These are phyloP conservation scores for Postia placenta DNA, from an alignment of 768 basidiomycete species.

Conservation along the genomic window DNA sequence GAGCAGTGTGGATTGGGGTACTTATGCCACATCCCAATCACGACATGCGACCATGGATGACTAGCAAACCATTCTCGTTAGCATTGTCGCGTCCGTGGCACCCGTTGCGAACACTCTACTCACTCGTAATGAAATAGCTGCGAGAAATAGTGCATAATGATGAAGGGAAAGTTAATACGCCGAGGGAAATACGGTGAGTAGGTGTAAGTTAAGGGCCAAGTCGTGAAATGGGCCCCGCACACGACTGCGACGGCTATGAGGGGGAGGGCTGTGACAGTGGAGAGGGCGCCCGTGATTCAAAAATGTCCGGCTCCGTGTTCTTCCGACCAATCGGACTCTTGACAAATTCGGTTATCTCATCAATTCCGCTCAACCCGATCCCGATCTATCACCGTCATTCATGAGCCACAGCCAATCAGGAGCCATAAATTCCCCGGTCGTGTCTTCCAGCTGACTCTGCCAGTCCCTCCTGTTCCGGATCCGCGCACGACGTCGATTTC, in stretches of 20 bases:
- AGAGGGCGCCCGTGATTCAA: constrained; percentile 9
- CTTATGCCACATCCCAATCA: constrained; percentile 92
- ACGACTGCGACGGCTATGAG: constrained; percentile 13
- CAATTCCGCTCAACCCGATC: not conserved
- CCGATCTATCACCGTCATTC: not conserved
- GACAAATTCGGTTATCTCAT: not conserved
- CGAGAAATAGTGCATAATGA: constrained; percentile 77
- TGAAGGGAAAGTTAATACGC: constrained; percentile 1
- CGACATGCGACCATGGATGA: constrained; percentile 86
- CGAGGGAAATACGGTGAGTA: constrained; percentile 14
- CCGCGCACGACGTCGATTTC: too few relatives aligned
- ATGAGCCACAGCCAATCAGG: not conserved
- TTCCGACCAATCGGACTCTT: constrained; percentile 2
- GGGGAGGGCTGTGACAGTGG: constrained; percentile 11
- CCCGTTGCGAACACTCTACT: constrained; percentile 26
- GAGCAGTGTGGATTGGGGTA: constrained; percentile 92
- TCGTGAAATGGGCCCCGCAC: constrained; percentile 10
- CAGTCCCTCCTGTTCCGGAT: too few relatives aligned
- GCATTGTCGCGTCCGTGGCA: constrained; percentile 10
- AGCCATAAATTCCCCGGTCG: not conserved
- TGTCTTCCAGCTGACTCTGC: too few relatives aligned
- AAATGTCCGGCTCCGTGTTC: constrained; percentile 10
- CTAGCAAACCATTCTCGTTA: constrained; percentile 34
- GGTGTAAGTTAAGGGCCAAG: constrained; percentile 2
- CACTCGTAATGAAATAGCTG: constrained; percentile 83